These are phyloP conservation scores for Scheffersomyces illinoinensis DNA, from an alignment of 1,139 yeast species.

Conservation along the genomic window DNA sequence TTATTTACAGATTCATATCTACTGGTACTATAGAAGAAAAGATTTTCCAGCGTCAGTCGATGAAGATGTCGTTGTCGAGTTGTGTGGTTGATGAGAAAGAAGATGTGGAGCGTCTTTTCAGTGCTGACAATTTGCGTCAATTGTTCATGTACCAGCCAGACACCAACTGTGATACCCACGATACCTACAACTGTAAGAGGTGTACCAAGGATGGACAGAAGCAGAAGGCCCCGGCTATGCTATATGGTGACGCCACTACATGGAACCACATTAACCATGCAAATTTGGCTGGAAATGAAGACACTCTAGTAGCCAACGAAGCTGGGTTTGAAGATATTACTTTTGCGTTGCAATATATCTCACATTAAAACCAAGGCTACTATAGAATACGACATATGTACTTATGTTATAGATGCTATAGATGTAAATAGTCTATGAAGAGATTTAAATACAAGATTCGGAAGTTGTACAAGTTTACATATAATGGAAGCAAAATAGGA, in stretches of 20 bases:
- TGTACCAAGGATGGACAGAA: constrained; percentile 62
- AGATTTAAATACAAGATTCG: not conserved
- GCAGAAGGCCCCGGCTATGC: constrained; percentile 77
- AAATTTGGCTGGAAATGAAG: constrained; percentile 67
- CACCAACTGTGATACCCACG: constrained; percentile 89
- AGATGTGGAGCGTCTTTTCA: constrained; percentile 89
- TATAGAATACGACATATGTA: not conserved
- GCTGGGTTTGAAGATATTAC: constrained; percentile 66
- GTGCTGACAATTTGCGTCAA: constrained; percentile 75
- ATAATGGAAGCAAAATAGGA: not conserved
- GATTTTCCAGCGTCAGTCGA: constrained; percentile 94
- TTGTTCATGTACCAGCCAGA: constrained; percentile 69
- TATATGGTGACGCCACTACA: constrained; percentile 96
- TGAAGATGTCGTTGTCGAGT: constrained; percentile 89
- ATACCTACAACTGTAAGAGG: constrained; percentile 83
- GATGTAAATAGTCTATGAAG: too few relatives aligned
- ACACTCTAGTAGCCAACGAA: constrained; percentile 75
- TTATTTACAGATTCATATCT: constrained; percentile 86
- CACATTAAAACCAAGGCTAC: constrained; percentile 47
- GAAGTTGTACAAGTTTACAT: not conserved
- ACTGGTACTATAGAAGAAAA: constrained; percentile 97
- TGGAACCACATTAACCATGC: constrained; percentile 88
- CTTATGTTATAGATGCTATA: not conserved
- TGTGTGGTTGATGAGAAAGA: constrained; percentile 97
- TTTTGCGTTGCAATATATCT: constrained; percentile 90